phyloP scores from a whole-genome alignment of 495 filamentous ascomycete genomes.

The Patellaria atrata region DNA sequence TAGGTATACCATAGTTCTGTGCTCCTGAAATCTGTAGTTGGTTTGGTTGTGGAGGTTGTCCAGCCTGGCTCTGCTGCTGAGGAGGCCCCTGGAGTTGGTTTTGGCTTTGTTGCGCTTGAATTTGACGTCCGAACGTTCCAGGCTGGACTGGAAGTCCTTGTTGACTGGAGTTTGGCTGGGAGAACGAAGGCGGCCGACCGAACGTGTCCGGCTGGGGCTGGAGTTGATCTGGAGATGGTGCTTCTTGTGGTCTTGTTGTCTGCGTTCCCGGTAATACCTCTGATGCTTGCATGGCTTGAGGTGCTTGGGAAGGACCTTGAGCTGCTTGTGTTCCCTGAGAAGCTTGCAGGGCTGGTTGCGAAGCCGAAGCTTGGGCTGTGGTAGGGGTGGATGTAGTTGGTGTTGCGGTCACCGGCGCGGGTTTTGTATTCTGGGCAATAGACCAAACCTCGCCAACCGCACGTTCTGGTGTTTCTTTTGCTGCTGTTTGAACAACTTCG shows the following conservation, averaged over 20 bases:
- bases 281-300: background rate
- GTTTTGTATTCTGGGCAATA: constrained; percentile 55
- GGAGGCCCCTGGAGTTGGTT: background rate
- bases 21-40: constrained; percentile 3
- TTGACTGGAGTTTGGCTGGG: too few relatives aligned
- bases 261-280: too few relatives aligned
- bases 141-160: too few relatives aligned
- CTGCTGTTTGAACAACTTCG: constrained; percentile 62
- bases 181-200: constrained; percentile 1
- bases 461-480: constrained; percentile 64
- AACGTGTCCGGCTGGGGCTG: background rate
- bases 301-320: background rate
- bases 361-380: background rate
- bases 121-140: constrained; percentile 1
- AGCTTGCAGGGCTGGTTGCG: constrained; percentile 3
- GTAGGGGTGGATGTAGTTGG: constrained; percentile 1
- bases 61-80: constrained; percentile 4
- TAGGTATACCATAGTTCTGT: too few relatives aligned
- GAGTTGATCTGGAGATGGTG: constrained; percentile 4
- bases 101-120: constrained; percentile 3
- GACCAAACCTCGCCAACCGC: constrained; percentile 79
- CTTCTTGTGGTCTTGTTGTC: constrained; percentile 1
- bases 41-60: constrained; percentile 3
- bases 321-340: background rate
- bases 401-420: constrained; percentile 25